phyloP scores from a whole-genome alignment of 345 rosid genomes.

The Syzygium aromaticum region DNA sequence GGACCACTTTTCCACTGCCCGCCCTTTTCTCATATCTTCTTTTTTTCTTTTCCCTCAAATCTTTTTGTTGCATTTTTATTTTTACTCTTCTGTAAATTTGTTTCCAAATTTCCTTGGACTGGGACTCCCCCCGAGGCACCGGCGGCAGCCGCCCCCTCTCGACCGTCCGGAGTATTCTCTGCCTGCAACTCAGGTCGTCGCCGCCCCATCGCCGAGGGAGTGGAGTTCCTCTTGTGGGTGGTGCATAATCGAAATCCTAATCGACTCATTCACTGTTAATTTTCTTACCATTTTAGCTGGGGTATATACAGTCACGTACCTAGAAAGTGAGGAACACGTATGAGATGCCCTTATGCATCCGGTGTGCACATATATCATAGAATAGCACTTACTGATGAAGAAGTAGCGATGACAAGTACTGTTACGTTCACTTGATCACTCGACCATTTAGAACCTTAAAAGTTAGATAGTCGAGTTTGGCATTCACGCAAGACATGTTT shows the following conservation, averaged over 20 bases:
- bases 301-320: too few species aligned
- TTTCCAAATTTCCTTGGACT: neutral
- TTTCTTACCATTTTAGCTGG: neutral
- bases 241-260: neutral
- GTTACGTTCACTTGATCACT: neutral
- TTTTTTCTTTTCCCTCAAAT: neutral
- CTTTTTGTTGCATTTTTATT: neutral
- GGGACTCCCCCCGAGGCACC: neutral
- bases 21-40: neutral
- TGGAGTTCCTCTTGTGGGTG: neutral
- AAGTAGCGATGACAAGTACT: neutral
- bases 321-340: too few species aligned
- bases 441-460: neutral
- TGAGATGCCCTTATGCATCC: too few species aligned
- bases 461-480: neutral
- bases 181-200: neutral
- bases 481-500: neutral
- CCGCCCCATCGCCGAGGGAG: neutral
- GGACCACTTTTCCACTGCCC: neutral
- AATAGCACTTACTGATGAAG: neutral
- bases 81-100: accelerated
- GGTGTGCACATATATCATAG: neutral
- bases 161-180: neutral
- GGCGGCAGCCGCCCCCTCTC: neutral
- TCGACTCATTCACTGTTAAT: neutral